phyloP scores from a whole-genome alignment of 306 rosid genomes.

The Ammopiptanthus mongolicus region DNA sequence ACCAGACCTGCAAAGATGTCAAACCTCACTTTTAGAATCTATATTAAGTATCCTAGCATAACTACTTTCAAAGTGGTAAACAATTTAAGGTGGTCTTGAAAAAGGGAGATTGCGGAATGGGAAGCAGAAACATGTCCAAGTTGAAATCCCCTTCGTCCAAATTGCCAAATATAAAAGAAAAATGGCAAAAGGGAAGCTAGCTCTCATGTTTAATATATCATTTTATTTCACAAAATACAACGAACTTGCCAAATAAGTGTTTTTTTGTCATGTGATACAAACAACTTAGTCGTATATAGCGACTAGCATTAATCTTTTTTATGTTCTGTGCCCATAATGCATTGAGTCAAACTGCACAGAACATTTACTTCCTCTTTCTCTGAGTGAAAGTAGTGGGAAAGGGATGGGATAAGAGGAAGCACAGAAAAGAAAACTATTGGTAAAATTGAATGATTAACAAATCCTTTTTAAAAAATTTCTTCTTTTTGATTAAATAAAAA shows the following conservation, averaged over 20 bases:
- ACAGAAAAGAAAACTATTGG: background rate
- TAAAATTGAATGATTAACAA: conserved; percentile 17
- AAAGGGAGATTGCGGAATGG: conserved; percentile 5
- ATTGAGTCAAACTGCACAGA: conserved; percentile 28
- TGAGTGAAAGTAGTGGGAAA: background rate
- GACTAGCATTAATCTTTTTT: background rate
- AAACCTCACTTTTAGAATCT: conserved; percentile 24
- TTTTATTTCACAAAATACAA: background rate
- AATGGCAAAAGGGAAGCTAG: background rate
- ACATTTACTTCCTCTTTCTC: background rate
- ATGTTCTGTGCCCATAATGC: background rate
- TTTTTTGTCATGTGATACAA: background rate
- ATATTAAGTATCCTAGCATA: background rate
- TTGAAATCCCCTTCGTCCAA: too few species aligned
- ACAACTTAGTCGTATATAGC: background rate
- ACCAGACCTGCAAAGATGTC: conserved; percentile 53
- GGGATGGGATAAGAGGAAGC: background rate
- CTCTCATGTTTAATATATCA: background rate
- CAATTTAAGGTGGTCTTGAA: background rate
- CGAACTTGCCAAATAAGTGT: background rate
- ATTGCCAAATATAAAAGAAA: too few species aligned
- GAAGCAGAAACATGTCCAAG: conserved; percentile 22
- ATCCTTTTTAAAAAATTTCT: background rate
- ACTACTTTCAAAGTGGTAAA: background rate
- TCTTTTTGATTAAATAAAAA: background rate